Base-by-base conservation (phyloP, 2,329 filamentous ascomycete genomes). In the Ceratocystis cubensis region DNA sequence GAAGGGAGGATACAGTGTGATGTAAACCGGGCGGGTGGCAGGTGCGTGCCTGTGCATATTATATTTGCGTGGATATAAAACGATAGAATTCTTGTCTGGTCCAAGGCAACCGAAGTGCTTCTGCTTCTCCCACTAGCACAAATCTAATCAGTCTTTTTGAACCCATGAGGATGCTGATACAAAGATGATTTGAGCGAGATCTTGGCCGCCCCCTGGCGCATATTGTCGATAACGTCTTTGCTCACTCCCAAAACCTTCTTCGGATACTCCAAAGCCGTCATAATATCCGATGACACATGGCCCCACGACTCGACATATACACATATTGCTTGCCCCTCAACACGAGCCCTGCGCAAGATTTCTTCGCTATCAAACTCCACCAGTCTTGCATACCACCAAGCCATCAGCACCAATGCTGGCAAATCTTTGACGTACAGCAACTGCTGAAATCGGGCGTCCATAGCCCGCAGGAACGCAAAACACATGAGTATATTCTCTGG, bases 371-470 rank as follows among this genome's bases (percentile, higher is more conserved):
- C 71, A 28, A 74, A 72, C 13, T 74, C 71, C 15, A 75, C 76
- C 15, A 81, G 71, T 68, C 80, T 78, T 8, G 79, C 78, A 71
- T 80, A 82, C 82, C 82, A 86, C 73, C 80, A 82, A 0, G 78
- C 76, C n/a, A 85, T 72, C 45, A 86, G 70, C 10, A 85, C 71
- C 68, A 86, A 70, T 0, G 82, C 83, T 33, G 77, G 74, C 0
- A 79, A 73, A 57, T 86, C 83, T 68, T 82, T 84, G 0, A 69
- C 46, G 59, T 77, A 72, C 0, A 86, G 70, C n/a, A 84, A 68
- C 0, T 61, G 63, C 13, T 76, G 75, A 69, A 78, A 84, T 0
- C 74, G 73, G 0, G 75, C 71, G 20, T 77, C 75, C 61, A 83
- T 75, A 61, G 77, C 74, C 8, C 74, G 74, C 41, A 82, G 70